Conservation (phyloP, 2,329 filamentous ascomycete genomes). For the Verticillium isaacii region DNA sequence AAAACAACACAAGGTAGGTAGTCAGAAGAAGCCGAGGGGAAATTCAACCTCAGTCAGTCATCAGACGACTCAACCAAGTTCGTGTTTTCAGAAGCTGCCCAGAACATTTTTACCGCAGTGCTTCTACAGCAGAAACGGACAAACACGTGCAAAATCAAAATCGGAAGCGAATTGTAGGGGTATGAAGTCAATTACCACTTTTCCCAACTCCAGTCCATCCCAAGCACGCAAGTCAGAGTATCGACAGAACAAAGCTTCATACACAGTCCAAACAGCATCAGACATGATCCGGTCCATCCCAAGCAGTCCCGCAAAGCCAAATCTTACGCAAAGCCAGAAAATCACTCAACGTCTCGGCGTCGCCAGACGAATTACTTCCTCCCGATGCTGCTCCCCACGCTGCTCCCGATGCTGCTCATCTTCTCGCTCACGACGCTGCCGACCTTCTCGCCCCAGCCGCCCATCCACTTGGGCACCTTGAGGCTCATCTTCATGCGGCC, state of each 20-base stretch:
- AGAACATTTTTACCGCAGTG: no score
- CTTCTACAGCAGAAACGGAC: no score
- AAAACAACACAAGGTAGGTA: no score
- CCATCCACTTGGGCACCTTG: slow-evolving; percentile 47
- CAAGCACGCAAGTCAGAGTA: not conserved
- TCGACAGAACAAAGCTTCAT: not conserved
- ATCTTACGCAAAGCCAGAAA: not conserved
- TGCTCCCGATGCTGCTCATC: slow-evolving; percentile 45
- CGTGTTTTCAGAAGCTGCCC: no score
- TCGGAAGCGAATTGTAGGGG: not conserved
- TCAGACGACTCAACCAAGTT: no score
- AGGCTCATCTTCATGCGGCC: slow-evolving; percentile 64
- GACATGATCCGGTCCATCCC: not conserved
- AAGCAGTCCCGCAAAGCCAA: not conserved
- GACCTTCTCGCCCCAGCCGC: slow-evolving; percentile 36
- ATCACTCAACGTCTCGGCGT: not conserved
- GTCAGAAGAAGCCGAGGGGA: no score
- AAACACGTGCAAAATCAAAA: not conserved
- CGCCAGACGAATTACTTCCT: not conserved
- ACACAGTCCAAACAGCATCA: not conserved
- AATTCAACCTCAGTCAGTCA: no score
- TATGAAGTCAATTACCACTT: not conserved
- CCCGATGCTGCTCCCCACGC: slow-evolving; percentile 23
- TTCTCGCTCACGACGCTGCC: slow-evolving; percentile 40
- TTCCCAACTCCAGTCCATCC: not conserved